A percentile compares a stretch with the other conserved stretches of the same genome.
Conservation (phyloP, 1,139 yeast species). For the Lodderomyces margitis region DNA sequence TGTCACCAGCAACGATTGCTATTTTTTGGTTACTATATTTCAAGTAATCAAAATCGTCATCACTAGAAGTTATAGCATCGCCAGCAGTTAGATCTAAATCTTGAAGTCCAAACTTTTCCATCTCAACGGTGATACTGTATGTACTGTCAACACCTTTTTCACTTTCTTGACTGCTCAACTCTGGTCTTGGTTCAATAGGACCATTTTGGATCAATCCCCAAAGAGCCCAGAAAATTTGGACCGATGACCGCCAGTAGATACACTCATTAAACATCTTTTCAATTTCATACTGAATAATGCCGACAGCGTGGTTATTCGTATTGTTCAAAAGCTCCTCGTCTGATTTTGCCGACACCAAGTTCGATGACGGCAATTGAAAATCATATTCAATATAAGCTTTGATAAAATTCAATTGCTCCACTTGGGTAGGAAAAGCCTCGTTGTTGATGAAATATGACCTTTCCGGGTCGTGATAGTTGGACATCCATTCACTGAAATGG, state of each 20-base stretch:
- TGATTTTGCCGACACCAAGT: constrained; percentile 23
- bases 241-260: constrained; percentile 78
- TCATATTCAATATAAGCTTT: constrained; percentile 68
- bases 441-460: constrained; percentile 58
- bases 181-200: constrained; percentile 22
- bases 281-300: constrained; percentile 51
- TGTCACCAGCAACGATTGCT: constrained; percentile 71
- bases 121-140: constrained; percentile 35
- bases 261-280: constrained; percentile 61
- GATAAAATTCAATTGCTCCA: constrained; percentile 68
- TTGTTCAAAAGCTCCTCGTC: constrained; percentile 18
- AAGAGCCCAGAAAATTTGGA: constrained; percentile 76
- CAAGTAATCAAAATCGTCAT: constrained; percentile 78
- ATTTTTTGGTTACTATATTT: constrained; percentile 75
- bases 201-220: constrained; percentile 91
- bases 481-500: constrained; percentile 95
- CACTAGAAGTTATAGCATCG: constrained; percentile 41
- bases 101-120: constrained; percentile 26
- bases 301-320: constrained; percentile 17
- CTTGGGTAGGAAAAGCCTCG: constrained; percentile 59
- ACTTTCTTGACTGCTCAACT: constrained; percentile 13
- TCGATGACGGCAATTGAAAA: constrained; percentile 39
- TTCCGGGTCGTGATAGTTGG: constrained; percentile 74
- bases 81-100: constrained; percentile 19
- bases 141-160: constrained; percentile 39